Evolutionary conservation across 768 basidiomycete species (phyloP), one percentile per base, ranked within the genome.

Genomic region (Tylopilus rubrobrunneus): DNA sequence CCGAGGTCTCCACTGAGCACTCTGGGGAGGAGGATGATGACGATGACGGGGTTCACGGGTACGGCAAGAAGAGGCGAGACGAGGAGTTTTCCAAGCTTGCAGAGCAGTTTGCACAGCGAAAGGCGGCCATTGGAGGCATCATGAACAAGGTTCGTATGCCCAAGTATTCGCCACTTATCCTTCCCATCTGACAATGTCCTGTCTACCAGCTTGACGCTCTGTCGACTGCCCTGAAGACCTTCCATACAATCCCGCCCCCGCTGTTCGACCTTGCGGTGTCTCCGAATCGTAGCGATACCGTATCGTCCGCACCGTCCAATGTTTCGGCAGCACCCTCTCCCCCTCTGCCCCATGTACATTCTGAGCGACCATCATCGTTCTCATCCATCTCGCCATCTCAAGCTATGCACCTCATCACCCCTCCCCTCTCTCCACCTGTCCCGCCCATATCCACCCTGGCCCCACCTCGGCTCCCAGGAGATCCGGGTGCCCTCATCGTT

Each of bases 41-140:
- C 23, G 61, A 69, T 5, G 72, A 71, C 54, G 70, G 67, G 21
- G 59, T 69, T 23, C 80, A 79, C 49, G 79, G 82, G 50, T 83
- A 82, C 56, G 77, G 74, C 54, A 78, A 73, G 58, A 77, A 70
- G 62, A 77, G 76, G 51, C 74, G 84, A 49, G 86, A 86, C 57
- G 81, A 80, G 49, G 84, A 89, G 62, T 90, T 91, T 66, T 77
- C 79, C 7, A 82, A 75, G 56, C 73, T 89, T 34, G 79, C 85
- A 8, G 78, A 81, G 52, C 83, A 84, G 60, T 90, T 91, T 64
- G 78, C 81, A 48, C 84, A 83, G 27, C 77, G 85, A 51, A 88
- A 84, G 64, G 78, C 82, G 54, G 80, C 82, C 31, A 86, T 90
- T 19, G 78, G 81, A 49, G 78, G 74, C 29, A 86, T 92, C 31